Percentiles rank a stretch among this genome's conserved stretches.
Evolutionary conservation across 179 eudicot genomes (phyloP).

Genomic region (Spergularia azorica): DNA sequence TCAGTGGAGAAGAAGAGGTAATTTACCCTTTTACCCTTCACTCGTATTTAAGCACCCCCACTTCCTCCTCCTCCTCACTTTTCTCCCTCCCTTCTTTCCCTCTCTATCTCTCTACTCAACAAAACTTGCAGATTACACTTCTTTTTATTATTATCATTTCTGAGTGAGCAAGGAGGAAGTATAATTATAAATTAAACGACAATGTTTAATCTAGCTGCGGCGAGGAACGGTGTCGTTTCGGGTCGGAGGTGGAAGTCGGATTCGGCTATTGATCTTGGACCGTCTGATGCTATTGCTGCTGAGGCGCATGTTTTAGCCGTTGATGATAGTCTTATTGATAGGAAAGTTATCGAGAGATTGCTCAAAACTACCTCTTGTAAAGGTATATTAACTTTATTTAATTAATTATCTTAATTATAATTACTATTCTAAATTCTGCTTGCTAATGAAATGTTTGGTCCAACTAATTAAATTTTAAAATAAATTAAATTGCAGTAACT

Average conservation of each 20-base stretch:
- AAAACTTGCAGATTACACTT: too few relatives aligned
- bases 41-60: constrained; percentile 25
- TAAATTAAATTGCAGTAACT: constrained; percentile 30
- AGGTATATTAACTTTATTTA: too few relatives aligned
- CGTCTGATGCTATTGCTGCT: background rate
- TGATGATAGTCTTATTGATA: constrained; percentile 81
- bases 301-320: constrained; percentile 85
- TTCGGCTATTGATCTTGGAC: constrained; percentile 23
- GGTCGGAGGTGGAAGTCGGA: constrained; percentile 33
- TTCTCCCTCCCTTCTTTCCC: background rate
- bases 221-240: constrained; percentile 38
- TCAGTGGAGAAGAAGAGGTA: background rate
- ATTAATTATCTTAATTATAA: too few relatives aligned
- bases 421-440: too few relatives aligned
- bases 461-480: too few relatives aligned
- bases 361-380: constrained; percentile 79
- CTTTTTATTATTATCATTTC: too few relatives aligned
- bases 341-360: constrained; percentile 76
- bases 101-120: constrained; percentile 2
- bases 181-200: too few relatives aligned
- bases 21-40: too few relatives aligned
- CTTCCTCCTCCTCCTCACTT: constrained; percentile 12
- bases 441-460: background rate
- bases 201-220: constrained; percentile 28
- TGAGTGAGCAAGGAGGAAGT: too few relatives aligned